phyloP scores from a whole-genome alignment of 345 rosid species.

The Microcos paniculata region DNA sequence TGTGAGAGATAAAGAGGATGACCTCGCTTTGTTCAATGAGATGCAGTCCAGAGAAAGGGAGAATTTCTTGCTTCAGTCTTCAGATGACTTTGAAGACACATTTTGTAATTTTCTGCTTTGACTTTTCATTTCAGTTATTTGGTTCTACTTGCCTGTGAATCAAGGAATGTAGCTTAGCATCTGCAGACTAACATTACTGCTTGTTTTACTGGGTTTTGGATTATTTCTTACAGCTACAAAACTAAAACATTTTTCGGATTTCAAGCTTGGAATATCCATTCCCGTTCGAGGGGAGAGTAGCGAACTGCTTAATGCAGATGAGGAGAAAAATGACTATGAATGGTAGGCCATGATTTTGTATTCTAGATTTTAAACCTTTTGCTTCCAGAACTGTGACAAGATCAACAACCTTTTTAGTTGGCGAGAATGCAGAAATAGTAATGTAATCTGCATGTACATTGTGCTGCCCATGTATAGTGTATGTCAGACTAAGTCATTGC shows the following conservation, averaged over 20 bases:
- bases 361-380: constrained; percentile 3
- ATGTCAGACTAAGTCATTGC: constrained; percentile 1
- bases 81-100: constrained; percentile 75
- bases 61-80: constrained; percentile 76
- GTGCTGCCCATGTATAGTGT: not conserved
- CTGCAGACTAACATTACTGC: constrained; percentile 19
- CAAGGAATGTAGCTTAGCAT: not conserved
- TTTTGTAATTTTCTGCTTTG: constrained; percentile 62
- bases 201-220: constrained; percentile 24
- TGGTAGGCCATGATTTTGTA: constrained; percentile 55
- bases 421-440: constrained; percentile 2
- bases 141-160: constrained; percentile 7
- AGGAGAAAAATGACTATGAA: constrained; percentile 94
- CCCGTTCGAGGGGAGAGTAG: constrained; percentile 90
- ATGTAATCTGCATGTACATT: not conserved
- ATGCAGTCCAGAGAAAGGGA: constrained; percentile 86
- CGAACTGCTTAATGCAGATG: constrained; percentile 77
- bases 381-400: constrained; percentile 6
- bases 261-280: constrained; percentile 61
- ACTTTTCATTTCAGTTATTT: constrained; percentile 9
- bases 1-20: constrained; percentile 74
- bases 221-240: constrained; percentile 58
- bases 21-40: constrained; percentile 86
- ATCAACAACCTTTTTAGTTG: constrained; percentile 8
- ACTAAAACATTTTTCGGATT: constrained; percentile 77